Base-by-base conservation (phyloP, 805 yeast genomes). In the Lipomyces starkeyi region DNA sequence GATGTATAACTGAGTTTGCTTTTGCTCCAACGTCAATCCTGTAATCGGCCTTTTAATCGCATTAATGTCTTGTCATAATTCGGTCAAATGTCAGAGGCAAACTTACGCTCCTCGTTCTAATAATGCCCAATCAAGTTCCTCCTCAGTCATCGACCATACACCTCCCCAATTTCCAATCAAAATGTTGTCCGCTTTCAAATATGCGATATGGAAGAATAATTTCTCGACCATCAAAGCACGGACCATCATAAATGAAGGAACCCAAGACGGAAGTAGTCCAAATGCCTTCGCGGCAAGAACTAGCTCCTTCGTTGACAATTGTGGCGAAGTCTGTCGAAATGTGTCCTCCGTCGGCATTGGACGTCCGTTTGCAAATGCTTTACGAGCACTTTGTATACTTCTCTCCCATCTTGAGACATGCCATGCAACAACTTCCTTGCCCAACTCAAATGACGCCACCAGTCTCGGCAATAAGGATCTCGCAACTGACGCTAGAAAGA, bases 151-250 rank as follows among this genome's bases (percentile, higher is more conserved):
- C 56, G 78, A 75, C 83, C 86, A 82, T 0, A 86, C 79, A 54
- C 85, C 83, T 13, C 84, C 84, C 67, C 78, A 82, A 56, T 80
- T 67, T 22, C 78, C 58, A 11, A 83, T 74, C 58, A 83, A 73
- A 57, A 81, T 82, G 74, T 87, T 84, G 73, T 88, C 91, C 37
- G 86, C 85, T 17, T 74, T 73, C 59, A 87, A 77, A 70, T 84
- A 83, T 67, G 82, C 83, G 73, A 80, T 79, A 73, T 85, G 79
- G 8, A 71, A 68, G 32, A 82, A 81, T 43, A 87, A 74, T 14
- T 77, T 73, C 34, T 73, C 72, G 17, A 86, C 76, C 54, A 86
- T 76, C n/a, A 75, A 72, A 0, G 77, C 68, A 43, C 78, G 80
- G 0, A 85, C 81, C 56, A 79, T 80, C 11, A 81, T 56, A 2